Base-by-base conservation (phyloP, 228 moss, liverwort and hornwort species). In the Sphagnum magellanicum region DNA sequence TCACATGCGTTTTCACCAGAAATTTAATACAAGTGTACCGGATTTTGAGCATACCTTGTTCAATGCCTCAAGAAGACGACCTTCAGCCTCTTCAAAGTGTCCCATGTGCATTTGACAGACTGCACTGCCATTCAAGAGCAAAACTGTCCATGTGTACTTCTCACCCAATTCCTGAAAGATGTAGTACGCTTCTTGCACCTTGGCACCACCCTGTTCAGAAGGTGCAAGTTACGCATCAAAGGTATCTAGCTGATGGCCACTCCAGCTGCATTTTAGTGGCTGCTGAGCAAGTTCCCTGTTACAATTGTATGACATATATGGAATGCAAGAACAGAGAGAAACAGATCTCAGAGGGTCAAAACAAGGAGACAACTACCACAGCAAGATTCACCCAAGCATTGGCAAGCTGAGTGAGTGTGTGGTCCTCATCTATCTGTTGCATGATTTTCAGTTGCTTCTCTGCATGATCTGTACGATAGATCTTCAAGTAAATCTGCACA, bases 31-130 rank as follows among this genome's bases (percentile, higher is more conserved):
- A 32, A 2, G 32, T 32, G 32, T 32, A 32, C 32, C 32, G 3
- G 32, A 32, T 32, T 32, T 32, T 32, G 32, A 55, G 8, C 55
- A 55, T 74, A 93, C 91, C 90, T 93, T 91, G 82, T 84, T 97
- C 76, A 98, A 64, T 47, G 93, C 93, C 71, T 98, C 97, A 72
- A 98, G 70, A 55, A 98, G 87, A 5, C 78, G 70, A 12, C 88
- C 48, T 68, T 93, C 93, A 0, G 91, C 93, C 69, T 91, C 93
- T 47, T 91, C 91, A 67, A 87, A 98, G 11, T 87, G 87, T 6
- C 97, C 90, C 93, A 93, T 93, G 68, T 98, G 93, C 93, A 98
- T 98, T 78, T 90, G 87, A 78, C 93, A 98, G 63, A 98, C 85
- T 7, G 97, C 97, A 58, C 85, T 91, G 72, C 93, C 93, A 64